These are phyloP conservation scores for Bertia moriformis DNA, from an alignment of 2,329 filamentous ascomycete genomes.

Conservation along the genomic window DNA sequence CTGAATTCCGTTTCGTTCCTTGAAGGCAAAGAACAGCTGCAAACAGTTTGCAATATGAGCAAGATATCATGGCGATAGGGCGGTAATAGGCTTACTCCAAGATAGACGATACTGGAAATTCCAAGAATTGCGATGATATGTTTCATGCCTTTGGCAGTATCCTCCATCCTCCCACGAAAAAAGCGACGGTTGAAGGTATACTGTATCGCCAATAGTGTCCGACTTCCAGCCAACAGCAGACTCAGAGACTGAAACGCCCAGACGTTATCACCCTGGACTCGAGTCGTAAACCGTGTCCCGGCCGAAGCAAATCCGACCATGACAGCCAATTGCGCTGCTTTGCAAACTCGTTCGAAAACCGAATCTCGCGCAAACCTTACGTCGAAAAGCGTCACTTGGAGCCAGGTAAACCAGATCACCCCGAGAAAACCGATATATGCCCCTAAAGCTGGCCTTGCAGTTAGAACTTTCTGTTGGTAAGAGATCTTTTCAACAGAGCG, in stretches of 20 bases:
- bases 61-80: not conserved
- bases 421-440: constrained; percentile 36
- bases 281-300: constrained; percentile 25
- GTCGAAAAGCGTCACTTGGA: constrained; percentile 41
- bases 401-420: constrained; percentile 44
- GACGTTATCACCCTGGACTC: constrained; percentile 18
- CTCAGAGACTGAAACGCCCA: constrained; percentile 26
- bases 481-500: too few species aligned
- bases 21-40: constrained; percentile 13
- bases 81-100: constrained; percentile 4
- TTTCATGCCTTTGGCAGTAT: not conserved
- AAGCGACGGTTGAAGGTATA: constrained; percentile 16
- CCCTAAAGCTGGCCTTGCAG: constrained; percentile 7
- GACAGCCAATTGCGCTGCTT: constrained; percentile 34
- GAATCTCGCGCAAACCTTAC: constrained; percentile 40
- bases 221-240: constrained; percentile 22
- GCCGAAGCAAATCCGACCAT: constrained; percentile 41
- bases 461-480: too few species aligned
- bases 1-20: constrained; percentile 3
- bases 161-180: constrained; percentile 3
- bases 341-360: constrained; percentile 35
- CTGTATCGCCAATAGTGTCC: constrained; percentile 23
- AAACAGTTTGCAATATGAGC: constrained; percentile 6
- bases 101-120: constrained; percentile 5
- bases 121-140: constrained; percentile 2